Base-by-base conservation (phyloP, 371 early-diverging fungal genomes). In the Quaeritorhiza haematococci region DNA sequence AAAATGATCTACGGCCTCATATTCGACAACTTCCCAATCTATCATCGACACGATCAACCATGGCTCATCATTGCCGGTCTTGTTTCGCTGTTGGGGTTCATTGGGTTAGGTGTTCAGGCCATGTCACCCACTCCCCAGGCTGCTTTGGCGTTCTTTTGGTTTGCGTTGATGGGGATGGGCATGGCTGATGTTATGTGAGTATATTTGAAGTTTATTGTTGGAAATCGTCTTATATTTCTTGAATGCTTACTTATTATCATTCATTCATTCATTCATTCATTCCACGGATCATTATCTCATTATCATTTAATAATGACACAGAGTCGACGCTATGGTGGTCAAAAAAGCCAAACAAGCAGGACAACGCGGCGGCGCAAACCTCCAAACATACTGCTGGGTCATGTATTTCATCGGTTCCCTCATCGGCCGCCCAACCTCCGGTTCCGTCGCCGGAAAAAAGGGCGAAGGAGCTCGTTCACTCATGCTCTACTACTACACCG, bases 351-450 rank as follows among this genome's bases (percentile, higher is more conserved):
- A 55, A 17, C 17, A 13, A 0, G 60, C 58, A 1, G 65, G 65
- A 15, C 42, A 35, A n/a, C 5, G n/a, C n/a, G 65, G 60, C 28
- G 65, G 65, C 46, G 65, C 61, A 13, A 33, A 38, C 53, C 49
- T 64, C 26, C 65, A 64, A 35, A 56, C 65, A 24, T 61, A n/a
- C 49, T 64, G 65, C 46, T 64, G 65, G 65, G 51, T 64, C 33
- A 30, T 56, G 38, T 34, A 41, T 27, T 46, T 24, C 27, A 49
- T 56, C n/a, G 65, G 65, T 1, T 33, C 32, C 21, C 26, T 56
- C 32, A 56, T 64, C 45, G 65, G 65, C n/a, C 48, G 45, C 30
- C 65, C 65, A 4, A 23, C 56, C 10, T 46, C 61, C 8, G 60
- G 61, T 15, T 32, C 3, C 23, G 56, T 64, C 30, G 46, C 43